Evolutionary conservation across 2,329 filamentous ascomycete species (phyloP).

Genomic region (Botryotinia convoluta): DNA sequence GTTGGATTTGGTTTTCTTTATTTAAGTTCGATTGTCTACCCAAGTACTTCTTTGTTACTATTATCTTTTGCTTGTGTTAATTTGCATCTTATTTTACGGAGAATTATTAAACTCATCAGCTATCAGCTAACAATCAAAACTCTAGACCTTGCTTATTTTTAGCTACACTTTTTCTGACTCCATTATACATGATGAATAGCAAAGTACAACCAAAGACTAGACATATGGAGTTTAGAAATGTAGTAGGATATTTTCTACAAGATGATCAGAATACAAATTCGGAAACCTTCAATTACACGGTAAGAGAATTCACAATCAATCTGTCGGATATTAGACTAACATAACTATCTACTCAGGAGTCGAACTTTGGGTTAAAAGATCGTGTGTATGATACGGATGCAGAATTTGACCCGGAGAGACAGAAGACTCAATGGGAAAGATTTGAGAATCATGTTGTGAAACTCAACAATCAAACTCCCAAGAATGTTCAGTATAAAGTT

Average conservation of each 20-base stretch:
- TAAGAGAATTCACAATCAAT: conserved; percentile 60
- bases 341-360: conserved; percentile 44
- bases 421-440: conserved; percentile 60
- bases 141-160: conserved; percentile 32
- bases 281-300: conserved; percentile 59
- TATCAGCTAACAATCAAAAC: background rate
- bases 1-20: background rate
- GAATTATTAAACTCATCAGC: background rate
- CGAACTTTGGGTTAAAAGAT: conserved; percentile 66
- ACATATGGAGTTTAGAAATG: conserved; percentile 51
- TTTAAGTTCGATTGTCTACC: background rate
- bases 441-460: conserved; percentile 56
- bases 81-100: too few species aligned
- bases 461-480: conserved; percentile 49
- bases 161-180: conserved; percentile 27
- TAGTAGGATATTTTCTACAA: conserved; percentile 63
- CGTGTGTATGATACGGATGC: conserved; percentile 55
- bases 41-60: background rate
- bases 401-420: conserved; percentile 42
- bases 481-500: conserved; percentile 59
- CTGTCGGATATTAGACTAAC: conserved; percentile 1
- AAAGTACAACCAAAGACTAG: conserved; percentile 18
- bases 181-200: conserved; percentile 33
- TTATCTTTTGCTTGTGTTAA: background rate
- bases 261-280: conserved; percentile 58